phyloP scores from a whole-genome alignment of 75 land plant genomes.

The Cunninghamia lanceolata region DNA sequence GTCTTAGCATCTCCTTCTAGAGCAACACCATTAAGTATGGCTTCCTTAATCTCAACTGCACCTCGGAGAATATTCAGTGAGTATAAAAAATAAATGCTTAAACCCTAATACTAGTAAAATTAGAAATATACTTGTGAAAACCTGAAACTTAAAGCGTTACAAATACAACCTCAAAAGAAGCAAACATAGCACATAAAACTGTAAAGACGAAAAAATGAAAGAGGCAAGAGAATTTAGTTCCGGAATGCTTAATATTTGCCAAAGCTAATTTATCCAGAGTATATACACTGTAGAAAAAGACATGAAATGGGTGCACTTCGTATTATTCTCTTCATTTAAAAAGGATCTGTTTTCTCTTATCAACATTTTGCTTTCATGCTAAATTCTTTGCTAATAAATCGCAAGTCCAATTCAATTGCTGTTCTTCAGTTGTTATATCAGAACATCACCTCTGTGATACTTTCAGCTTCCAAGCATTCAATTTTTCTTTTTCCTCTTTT shows the following conservation, averaged over 20 bases:
- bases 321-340: background rate
- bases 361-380: background rate
- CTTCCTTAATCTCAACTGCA: constrained; percentile 76
- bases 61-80: background rate
- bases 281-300: background rate
- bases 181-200: background rate
- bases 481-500: background rate
- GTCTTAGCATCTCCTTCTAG: constrained; percentile 72
- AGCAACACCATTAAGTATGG: constrained; percentile 73
- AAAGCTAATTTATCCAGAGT: background rate
- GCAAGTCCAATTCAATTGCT: background rate
- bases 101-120: background rate
- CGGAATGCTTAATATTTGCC: background rate
- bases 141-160: background rate
- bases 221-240: background rate
- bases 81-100: background rate
- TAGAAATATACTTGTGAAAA: background rate
- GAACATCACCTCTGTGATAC: background rate
- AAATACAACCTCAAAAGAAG: background rate
- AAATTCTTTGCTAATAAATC: background rate
- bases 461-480: background rate
- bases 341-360: background rate
- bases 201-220: background rate
- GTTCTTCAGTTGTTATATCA: background rate
- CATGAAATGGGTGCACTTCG: background rate